Conservation (phyloP, 2,329 filamentous ascomycete genomes). For the Colletotrichum viniferum region DNA sequence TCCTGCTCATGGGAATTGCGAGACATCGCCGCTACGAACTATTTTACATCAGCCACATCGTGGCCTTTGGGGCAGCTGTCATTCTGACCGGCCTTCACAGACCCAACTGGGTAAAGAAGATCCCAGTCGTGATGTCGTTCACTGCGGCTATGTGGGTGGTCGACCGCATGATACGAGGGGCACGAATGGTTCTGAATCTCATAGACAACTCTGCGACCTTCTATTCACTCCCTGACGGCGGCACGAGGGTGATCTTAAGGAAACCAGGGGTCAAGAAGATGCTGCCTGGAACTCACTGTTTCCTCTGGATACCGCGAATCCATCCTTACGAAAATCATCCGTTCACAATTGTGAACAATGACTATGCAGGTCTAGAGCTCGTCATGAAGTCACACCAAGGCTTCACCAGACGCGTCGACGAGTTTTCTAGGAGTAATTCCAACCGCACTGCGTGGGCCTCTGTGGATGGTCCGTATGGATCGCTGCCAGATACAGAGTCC, state of each 20-base stretch:
- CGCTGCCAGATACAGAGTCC: conserved; percentile 45
- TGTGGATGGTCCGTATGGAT: conserved; percentile 58
- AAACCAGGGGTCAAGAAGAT: conserved; percentile 39
- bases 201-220: conserved; percentile 47
- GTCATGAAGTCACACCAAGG: conserved; percentile 55
- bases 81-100: conserved; percentile 48
- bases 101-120: conserved; percentile 40
- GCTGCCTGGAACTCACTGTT: conserved; percentile 45
- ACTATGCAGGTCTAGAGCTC: conserved; percentile 47
- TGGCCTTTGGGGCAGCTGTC: conserved; percentile 44
- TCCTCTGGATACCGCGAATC: conserved; percentile 59
- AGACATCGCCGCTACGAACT: conserved; percentile 46
- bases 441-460: conserved; percentile 47
- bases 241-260: conserved; percentile 49
- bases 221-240: conserved; percentile 46
- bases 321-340: conserved; percentile 57
- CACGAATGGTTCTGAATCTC: conserved; percentile 30
- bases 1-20: conserved; percentile 37
- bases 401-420: conserved; percentile 54
- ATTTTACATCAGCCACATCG: conserved; percentile 50
- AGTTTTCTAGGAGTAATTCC: conserved; percentile 43
- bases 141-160: conserved; percentile 42
- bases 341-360: conserved; percentile 55
- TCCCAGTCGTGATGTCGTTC: conserved; percentile 41
- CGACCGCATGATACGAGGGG: conserved; percentile 46